Evolutionary conservation across 495 filamentous ascomycete genomes (phyloP).

Genomic region (Xylaria palmicola): DNA sequence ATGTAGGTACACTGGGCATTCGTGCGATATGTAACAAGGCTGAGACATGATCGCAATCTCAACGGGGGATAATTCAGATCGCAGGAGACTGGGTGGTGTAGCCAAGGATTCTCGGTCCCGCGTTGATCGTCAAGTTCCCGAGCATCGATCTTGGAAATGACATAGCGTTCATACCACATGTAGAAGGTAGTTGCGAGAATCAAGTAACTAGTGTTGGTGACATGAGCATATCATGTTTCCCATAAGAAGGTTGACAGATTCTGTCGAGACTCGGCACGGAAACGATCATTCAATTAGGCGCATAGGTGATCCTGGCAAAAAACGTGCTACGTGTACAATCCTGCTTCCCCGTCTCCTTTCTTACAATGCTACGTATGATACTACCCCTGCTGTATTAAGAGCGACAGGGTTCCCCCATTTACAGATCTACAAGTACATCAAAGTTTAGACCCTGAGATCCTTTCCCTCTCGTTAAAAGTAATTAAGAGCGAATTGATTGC

Average conservation of each 20-base stretch:
- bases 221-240: not conserved
- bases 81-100: too few species aligned
- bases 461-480: too few species aligned
- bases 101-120: slow-evolving; percentile 5
- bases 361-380: too few species aligned
- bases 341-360: not conserved
- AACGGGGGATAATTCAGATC: not conserved
- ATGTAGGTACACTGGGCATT: too few species aligned
- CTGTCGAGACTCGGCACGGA: not conserved
- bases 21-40: not conserved
- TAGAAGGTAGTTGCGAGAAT: not conserved
- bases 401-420: not conserved
- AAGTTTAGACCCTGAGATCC: too few species aligned
- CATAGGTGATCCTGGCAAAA: slow-evolving; percentile 2
- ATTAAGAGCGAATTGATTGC: not conserved
- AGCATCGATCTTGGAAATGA: not conserved
- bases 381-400: not conserved
- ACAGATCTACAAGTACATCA: not conserved
- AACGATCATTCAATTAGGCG: not conserved
- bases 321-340: slow-evolving; percentile 9
- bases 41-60: not conserved
- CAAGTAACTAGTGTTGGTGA: not conserved
- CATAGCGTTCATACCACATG: not conserved
- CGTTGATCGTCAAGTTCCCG: slow-evolving; percentile 8
- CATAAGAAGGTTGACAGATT: not conserved